Evolutionary conservation across 2,329 filamentous ascomycete genomes (phyloP).

Genomic region (Fusarium sp.): DNA sequence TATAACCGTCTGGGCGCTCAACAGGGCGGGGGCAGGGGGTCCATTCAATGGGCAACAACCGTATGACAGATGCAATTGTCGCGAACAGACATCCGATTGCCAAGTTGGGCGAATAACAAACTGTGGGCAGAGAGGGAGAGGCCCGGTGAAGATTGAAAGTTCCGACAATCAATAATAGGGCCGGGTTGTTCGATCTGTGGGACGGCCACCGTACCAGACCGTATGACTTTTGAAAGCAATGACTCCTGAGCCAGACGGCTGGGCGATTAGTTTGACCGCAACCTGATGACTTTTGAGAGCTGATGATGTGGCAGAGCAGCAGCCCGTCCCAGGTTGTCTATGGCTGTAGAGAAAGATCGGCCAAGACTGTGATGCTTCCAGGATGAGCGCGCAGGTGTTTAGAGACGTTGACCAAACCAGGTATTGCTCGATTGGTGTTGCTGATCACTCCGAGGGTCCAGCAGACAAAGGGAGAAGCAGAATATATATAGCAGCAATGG

Average conservation of each 20-base stretch:
- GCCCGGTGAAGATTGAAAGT: constrained; percentile 21
- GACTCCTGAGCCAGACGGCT: constrained; percentile 34
- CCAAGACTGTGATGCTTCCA: constrained; percentile 8
- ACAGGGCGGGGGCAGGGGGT: constrained; percentile 32
- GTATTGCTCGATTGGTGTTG: constrained; percentile 13
- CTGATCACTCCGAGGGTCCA: constrained; percentile 11
- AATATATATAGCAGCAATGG: constrained; percentile 2
- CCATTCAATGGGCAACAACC: constrained; percentile 39
- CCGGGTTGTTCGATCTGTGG: constrained; percentile 38
- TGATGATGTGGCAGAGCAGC: constrained; percentile 40
- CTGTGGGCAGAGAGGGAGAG: constrained; percentile 21
- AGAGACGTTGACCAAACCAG: background rate
- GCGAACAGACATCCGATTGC: constrained; percentile 33
- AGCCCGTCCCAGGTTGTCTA: constrained; percentile 25
- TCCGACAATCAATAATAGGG: constrained; percentile 21
- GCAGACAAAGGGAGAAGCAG: background rate
- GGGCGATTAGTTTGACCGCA: constrained; percentile 31
- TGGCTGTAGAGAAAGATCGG: constrained; percentile 32
- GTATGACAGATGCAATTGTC: constrained; percentile 42
- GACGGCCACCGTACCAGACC: constrained; percentile 43
- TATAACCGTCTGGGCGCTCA: constrained; percentile 33
- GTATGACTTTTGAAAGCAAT: constrained; percentile 43
- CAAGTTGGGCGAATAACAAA: constrained; percentile 34
- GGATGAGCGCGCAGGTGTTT: constrained; percentile 8
- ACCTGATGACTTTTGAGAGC: constrained; percentile 41